Evolutionary conservation across 805 yeast species (phyloP).

Genomic region (Wickerhamomyces canadensis): DNA sequence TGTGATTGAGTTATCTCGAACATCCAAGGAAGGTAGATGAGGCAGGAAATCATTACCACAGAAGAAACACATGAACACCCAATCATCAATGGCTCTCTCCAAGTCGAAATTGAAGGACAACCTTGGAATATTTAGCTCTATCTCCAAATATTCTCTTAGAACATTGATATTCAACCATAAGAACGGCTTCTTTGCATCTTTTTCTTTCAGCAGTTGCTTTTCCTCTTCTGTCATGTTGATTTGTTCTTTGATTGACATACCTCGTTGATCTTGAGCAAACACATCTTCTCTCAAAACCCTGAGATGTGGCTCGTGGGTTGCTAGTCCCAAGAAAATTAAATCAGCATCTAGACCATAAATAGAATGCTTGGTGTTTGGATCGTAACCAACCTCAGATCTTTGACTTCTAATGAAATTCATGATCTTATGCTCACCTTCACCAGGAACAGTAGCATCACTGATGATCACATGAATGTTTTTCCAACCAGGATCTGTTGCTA

Average conservation of each 20-base stretch:
- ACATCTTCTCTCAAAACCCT: constrained; percentile 93
- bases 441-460: constrained; percentile 96
- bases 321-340: constrained; percentile 89
- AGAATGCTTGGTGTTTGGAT: constrained; percentile 93
- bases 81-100: constrained; percentile 96
- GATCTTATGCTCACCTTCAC: constrained; percentile 98
- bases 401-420: constrained; percentile 94
- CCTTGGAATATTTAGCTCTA: constrained; percentile 70
- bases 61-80: constrained; percentile 98
- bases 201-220: constrained; percentile 27
- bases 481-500: constrained; percentile 92
- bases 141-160: constrained; percentile 78
- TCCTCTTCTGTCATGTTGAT: constrained; percentile 59
- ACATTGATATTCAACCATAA: constrained; percentile 90
- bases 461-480: constrained; percentile 80
- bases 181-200: constrained; percentile 65
- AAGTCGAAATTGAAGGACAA: constrained; percentile 73
- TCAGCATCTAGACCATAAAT: constrained; percentile 98
- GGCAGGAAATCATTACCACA: constrained; percentile 98
- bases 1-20: constrained; percentile 91
- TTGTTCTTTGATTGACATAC: constrained; percentile 42
- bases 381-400: constrained; percentile 77
- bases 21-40: constrained; percentile 90
- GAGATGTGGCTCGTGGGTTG: constrained; percentile 98
- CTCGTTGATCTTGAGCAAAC: constrained; percentile 57